Conservation (phyloP, 2,329 filamentous ascomycete species). For the Rhynchosporium secalis region DNA sequence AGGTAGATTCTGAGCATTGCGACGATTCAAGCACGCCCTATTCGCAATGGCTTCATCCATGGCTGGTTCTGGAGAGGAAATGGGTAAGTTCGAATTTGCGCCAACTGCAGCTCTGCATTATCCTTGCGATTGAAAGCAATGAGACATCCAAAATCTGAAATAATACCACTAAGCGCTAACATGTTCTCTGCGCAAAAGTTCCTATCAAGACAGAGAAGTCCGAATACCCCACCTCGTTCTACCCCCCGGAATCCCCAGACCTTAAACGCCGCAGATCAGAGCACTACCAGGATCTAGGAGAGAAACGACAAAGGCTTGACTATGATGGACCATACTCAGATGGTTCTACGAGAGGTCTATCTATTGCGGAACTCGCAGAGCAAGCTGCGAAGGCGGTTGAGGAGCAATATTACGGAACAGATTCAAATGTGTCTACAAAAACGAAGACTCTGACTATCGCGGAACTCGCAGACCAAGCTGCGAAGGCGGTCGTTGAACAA, state of each 20-base stretch:
- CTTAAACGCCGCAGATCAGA: constrained; percentile 26
- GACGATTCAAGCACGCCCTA: no score
- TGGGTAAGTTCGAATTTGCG: constrained; percentile 1
- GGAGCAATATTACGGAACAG: no score
- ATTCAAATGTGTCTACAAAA: no score
- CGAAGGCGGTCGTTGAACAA: no score
- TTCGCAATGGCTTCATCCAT: constrained; percentile 1
- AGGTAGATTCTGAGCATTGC: not conserved
- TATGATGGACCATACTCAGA: no score
- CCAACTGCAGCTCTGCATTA: not conserved
- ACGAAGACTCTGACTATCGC: no score
- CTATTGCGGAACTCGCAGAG: no score
- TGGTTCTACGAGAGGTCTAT: no score
- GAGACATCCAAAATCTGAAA: not conserved
- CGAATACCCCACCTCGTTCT: constrained; percentile 12
- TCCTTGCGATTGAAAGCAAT: not conserved
- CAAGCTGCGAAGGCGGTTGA: no score
- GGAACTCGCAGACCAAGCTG: no score
- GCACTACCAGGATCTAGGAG: constrained; percentile 18
- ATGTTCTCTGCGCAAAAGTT: not conserved
- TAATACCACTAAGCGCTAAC: not conserved
- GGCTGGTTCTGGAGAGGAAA: constrained; percentile 5
- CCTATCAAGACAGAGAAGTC: constrained; percentile 20
- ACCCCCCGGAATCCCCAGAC: constrained; percentile 10
- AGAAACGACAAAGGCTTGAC: constrained; percentile 21